Evolutionary conservation across 805 yeast genomes (phyloP), one percentile per base, ranked within the genome.

Genomic region (Suhomyces tanzawaensis): DNA sequence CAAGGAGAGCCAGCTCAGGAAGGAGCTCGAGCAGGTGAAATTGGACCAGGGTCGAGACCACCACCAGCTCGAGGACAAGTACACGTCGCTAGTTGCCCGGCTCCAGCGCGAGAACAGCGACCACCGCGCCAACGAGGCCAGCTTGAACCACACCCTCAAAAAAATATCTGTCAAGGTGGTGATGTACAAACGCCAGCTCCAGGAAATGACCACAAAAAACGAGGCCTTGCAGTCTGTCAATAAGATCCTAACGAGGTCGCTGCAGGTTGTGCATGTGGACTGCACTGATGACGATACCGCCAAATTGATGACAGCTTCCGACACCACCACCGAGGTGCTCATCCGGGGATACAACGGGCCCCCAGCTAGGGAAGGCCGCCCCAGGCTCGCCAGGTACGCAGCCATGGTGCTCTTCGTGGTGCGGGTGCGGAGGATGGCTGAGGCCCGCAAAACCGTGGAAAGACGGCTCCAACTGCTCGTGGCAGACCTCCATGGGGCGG

Each of bases 151-250:
- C 4, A 34, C 44, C 17, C n/a, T 41, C 27, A 32, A 32, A 12
- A 40, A 32, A 28, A 11, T 44, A n/a, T 40, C 40, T 24, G 15
- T 32, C 2, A 39, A 40, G 15, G 18, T 44, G 18, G 5, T 44
- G 8, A 19, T 25, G 13, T 40, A 37, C 31, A 37, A 41, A 19
- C 33, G 40, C n/a, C 35, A 37, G n/a, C 34, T 41, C 19, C 24
- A 33, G 19, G 42, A 37, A 7, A 26, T 39, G 36, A 29, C 22
- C 7, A 29, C 40, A 3, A 23, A 29, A 24, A 41, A 41, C 32
- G 38, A 37, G 9, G 31, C 37, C 14, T 33, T 44, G 19, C 28
- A 21, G 27, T 24, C 21, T 4, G 39, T 39, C 25, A 39, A 39
- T 11, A 21, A 21, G 7, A 7, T 7, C 24, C 24, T 21, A 21